Conservation (phyloP, 2,329 filamentous ascomycete species). For the Trichoderma sp. region DNA sequence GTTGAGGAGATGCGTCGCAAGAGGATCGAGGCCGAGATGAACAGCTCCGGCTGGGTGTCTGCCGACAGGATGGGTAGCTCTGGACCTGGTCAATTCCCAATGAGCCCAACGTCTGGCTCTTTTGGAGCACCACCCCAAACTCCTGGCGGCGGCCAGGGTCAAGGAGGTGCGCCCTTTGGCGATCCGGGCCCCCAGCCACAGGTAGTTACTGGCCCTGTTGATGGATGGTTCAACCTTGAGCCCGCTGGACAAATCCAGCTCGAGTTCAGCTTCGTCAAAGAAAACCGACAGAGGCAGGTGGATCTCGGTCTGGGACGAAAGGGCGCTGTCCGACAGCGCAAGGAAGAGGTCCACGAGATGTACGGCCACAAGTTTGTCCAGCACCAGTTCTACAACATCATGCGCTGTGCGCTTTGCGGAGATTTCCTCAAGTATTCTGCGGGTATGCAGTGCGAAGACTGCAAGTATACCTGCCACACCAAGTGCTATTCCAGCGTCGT, state of each 20-base stretch:
- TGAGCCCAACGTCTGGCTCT: constrained; percentile 52
- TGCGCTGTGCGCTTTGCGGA: constrained; percentile 96
- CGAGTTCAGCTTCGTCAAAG: constrained; percentile 89
- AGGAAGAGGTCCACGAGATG: constrained; percentile 98
- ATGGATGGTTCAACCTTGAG: constrained; percentile 96
- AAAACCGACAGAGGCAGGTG: constrained; percentile 79
- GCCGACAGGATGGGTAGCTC: constrained; percentile 86
- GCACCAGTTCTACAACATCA: constrained; percentile 99
- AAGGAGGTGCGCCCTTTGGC: constrained; percentile 37
- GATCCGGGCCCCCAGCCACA: constrained; percentile 51
- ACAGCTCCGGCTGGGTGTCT: constrained; percentile 93
- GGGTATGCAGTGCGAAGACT: constrained; percentile 99
- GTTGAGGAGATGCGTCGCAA: constrained; percentile 97
- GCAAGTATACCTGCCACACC: constrained; percentile 98
- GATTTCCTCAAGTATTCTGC: constrained; percentile 98
- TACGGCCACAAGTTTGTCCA: constrained; percentile 99
- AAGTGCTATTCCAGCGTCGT: constrained; percentile 97
- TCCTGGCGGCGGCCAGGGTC: constrained; percentile 46
- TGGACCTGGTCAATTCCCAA: constrained; percentile 59
- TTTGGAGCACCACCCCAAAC: constrained; percentile 52
- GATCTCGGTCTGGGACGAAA: constrained; percentile 92
- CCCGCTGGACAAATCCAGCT: constrained; percentile 91
- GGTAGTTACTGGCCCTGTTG: constrained; percentile 67
- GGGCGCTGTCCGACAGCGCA: constrained; percentile 94
- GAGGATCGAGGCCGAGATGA: constrained; percentile 95